phyloP scores from a whole-genome alignment of 192 early-diverging fungal species.

The Phycomyces blakesleeanus region DNA sequence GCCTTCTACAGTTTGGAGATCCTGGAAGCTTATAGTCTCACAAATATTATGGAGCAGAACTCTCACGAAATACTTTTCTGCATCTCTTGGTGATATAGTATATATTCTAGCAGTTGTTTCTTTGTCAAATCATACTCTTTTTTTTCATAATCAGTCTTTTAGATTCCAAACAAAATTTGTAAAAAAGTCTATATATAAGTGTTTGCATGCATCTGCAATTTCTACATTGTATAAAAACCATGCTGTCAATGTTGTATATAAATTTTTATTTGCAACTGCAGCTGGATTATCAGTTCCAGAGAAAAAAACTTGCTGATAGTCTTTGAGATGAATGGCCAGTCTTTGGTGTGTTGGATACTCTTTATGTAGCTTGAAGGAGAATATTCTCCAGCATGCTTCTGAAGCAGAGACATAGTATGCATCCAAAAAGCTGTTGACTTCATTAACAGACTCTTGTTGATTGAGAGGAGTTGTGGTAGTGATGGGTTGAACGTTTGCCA shows the following conservation, averaged over 20 bases:
- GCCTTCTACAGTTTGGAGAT: not conserved
- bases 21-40: not conserved
- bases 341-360: conserved; percentile 21
- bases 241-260: not conserved
- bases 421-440: conserved; percentile 6
- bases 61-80: not conserved
- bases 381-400: conserved; percentile 32
- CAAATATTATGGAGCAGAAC: not conserved
- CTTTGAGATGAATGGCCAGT: conserved; percentile 21
- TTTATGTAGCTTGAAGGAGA: conserved; percentile 24
- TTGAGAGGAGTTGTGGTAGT: not conserved
- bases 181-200: not conserved
- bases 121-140: not conserved
- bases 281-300: not conserved
- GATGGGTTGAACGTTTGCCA: not conserved
- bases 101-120: not conserved
- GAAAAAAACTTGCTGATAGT: conserved; percentile 8
- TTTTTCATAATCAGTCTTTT: too few relatives aligned
- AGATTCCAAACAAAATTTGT: not conserved
- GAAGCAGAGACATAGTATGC: conserved; percentile 20
- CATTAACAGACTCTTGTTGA: not conserved
- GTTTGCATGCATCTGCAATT: not conserved
- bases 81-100: not conserved
- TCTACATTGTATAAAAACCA: not conserved
- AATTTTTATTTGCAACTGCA: not conserved